Conservation (phyloP, 495 filamentous ascomycete genomes). For the Podospora bellae-mahoneyi region DNA sequence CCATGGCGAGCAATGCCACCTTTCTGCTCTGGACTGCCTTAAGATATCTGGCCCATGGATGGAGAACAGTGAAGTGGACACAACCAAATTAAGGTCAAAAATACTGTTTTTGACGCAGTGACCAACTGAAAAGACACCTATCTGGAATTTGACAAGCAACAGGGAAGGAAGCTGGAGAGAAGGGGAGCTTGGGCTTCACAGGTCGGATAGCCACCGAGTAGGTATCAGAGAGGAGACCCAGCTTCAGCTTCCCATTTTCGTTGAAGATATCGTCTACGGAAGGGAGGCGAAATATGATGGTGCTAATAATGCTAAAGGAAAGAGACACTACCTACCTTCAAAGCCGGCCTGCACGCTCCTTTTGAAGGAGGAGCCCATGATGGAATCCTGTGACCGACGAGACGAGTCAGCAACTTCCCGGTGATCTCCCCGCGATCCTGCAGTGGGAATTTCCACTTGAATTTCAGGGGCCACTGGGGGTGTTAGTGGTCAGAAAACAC, state of each 20-base stretch:
- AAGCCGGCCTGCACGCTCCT: constrained; percentile 71
- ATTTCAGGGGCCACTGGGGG: background rate
- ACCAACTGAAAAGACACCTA: background rate
- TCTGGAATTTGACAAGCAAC: background rate
- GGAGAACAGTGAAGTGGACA: background rate
- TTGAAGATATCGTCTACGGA: background rate
- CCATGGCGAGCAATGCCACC: constrained; percentile 4
- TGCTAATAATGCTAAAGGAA: constrained; percentile 3
- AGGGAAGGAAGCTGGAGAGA: background rate
- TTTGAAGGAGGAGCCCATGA: constrained; percentile 49
- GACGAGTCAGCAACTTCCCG: background rate
- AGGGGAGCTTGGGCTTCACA: constrained; percentile 10
- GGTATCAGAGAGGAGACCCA: background rate
- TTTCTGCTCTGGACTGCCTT: background rate
- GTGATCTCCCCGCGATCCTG: background rate
- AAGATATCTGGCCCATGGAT: background rate
- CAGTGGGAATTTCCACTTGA: background rate
- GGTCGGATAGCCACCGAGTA: constrained; percentile 19
- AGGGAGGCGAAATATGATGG: background rate
- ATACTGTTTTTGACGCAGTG: background rate
- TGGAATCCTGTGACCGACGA: background rate
- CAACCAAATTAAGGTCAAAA: background rate
- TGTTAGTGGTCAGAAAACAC: background rate
- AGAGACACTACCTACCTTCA: constrained; percentile 59
- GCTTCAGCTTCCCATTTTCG: background rate